Evolutionary conservation across 768 basidiomycete genomes (phyloP).

Genomic region (Xerocomus brunneocitrinus): DNA sequence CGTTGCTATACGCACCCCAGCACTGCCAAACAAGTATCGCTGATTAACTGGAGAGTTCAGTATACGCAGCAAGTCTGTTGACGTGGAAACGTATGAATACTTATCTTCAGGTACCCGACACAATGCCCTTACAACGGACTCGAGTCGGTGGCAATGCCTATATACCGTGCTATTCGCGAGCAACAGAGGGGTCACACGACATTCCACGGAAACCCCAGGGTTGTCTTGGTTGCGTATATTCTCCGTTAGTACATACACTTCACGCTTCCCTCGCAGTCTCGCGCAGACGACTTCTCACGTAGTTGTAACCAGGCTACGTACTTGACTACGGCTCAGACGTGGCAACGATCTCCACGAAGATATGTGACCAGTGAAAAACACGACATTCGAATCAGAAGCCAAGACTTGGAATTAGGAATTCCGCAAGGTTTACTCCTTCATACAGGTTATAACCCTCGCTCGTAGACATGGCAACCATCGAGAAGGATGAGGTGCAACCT

Average conservation of each 20-base stretch:
- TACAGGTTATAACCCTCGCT: background rate
- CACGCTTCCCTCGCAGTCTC: background rate
- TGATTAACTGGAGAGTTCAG: background rate
- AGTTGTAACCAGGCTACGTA: background rate
- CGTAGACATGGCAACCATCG: background rate
- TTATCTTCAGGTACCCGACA: background rate
- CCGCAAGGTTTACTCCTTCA: background rate
- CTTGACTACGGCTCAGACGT: background rate
- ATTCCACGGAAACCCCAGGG: background rate
- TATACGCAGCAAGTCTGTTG: background rate
- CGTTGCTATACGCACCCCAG: background rate
- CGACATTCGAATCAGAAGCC: background rate
- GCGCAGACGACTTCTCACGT: background rate
- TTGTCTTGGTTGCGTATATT: background rate
- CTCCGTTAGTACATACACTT: too few relatives aligned
- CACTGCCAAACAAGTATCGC: background rate
- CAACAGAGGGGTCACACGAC: background rate
- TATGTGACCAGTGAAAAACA: constrained; percentile 3
- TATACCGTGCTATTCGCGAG: background rate
- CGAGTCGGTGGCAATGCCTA: background rate
- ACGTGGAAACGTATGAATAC: constrained; percentile 1
- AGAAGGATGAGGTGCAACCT: background rate
- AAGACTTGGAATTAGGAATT: background rate
- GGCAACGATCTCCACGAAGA: constrained; percentile 2
- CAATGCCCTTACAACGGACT: background rate